Percentiles rank a stretch among this genome's conserved stretches.
These are phyloP conservation scores for Trifolium dubium DNA, from an alignment of 306 rosid species.

Conservation along the genomic window DNA sequence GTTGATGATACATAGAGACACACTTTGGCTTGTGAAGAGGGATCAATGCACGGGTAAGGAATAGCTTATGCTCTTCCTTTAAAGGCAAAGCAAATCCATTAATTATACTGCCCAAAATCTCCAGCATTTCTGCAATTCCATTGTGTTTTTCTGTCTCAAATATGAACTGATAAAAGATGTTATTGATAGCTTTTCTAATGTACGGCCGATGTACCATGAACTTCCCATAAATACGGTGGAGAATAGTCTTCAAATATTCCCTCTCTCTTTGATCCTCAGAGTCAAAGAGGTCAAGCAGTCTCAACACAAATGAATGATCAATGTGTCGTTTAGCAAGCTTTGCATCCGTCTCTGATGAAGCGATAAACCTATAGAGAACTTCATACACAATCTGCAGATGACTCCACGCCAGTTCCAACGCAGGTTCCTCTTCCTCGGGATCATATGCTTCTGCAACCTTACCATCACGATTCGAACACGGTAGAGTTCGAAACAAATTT, in stretches of 20 bases:
- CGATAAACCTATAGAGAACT: slow-evolving; percentile 55
- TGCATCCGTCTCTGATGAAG: slow-evolving; percentile 64
- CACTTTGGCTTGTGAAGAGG: slow-evolving; percentile 71
- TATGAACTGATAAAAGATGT: slow-evolving; percentile 61
- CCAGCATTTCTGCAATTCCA: slow-evolving; percentile 43
- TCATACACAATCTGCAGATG: slow-evolving; percentile 58
- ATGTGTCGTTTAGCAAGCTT: slow-evolving; percentile 58
- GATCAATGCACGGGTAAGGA: slow-evolving; percentile 62
- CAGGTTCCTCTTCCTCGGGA: slow-evolving; percentile 62
- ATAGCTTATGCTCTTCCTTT: slow-evolving; percentile 49
- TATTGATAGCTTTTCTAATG: slow-evolving; percentile 63
- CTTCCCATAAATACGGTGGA: slow-evolving; percentile 39
- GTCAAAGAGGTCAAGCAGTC: slow-evolving; percentile 37
- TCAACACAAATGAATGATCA: slow-evolving; percentile 40
- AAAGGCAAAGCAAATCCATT: slow-evolving; percentile 43
- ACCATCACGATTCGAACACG: slow-evolving; percentile 52
- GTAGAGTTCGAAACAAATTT: slow-evolving; percentile 59
- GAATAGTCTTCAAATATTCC: slow-evolving; percentile 43
- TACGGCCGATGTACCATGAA: slow-evolving; percentile 49
- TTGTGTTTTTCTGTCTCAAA: slow-evolving; percentile 42
- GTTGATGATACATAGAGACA: slow-evolving; percentile 64
- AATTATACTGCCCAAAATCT: slow-evolving; percentile 39
- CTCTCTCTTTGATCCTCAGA: slow-evolving; percentile 40
- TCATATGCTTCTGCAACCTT: slow-evolving; percentile 57
- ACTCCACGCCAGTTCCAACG: slow-evolving; percentile 64